phyloP scores from a whole-genome alignment of 2,329 filamentous ascomycete genomes.

The Neonectria sp. region DNA sequence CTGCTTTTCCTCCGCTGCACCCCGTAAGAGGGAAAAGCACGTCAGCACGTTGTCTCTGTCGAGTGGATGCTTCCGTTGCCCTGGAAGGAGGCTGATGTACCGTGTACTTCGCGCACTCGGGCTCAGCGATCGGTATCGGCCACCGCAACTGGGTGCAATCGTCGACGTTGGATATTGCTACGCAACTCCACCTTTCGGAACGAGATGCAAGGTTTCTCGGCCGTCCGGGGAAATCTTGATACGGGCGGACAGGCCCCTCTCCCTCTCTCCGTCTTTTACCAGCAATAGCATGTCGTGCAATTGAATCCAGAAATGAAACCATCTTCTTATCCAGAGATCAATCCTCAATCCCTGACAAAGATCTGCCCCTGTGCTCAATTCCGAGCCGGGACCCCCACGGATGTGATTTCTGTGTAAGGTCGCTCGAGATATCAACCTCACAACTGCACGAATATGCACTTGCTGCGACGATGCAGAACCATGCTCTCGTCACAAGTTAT shows the following conservation, averaged over 20 bases:
- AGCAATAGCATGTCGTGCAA: background rate
- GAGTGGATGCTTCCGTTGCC: background rate
- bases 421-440: background rate
- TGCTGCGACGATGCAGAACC: background rate
- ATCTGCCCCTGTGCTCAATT: slow-evolving; percentile 10
- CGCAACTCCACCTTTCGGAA: background rate
- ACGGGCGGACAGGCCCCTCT: background rate
- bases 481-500: background rate
- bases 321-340: slow-evolving; percentile 12
- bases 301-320: slow-evolving; percentile 4
- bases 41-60: background rate
- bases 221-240: slow-evolving; percentile 9
- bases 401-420: background rate
- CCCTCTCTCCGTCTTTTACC: background rate
- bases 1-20: background rate
- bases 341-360: slow-evolving; percentile 6
- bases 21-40: background rate
- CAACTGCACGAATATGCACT: background rate
- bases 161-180: background rate
- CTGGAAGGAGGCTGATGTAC: background rate
- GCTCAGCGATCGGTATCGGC: background rate
- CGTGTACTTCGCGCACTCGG: background rate
- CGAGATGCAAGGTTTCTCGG: slow-evolving; percentile 17
- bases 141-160: background rate
- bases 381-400: slow-evolving; percentile 13